These are phyloP conservation scores for Phialemonium atrogriseum DNA, from an alignment of 2,329 filamentous ascomycete genomes.

Conservation along the genomic window DNA sequence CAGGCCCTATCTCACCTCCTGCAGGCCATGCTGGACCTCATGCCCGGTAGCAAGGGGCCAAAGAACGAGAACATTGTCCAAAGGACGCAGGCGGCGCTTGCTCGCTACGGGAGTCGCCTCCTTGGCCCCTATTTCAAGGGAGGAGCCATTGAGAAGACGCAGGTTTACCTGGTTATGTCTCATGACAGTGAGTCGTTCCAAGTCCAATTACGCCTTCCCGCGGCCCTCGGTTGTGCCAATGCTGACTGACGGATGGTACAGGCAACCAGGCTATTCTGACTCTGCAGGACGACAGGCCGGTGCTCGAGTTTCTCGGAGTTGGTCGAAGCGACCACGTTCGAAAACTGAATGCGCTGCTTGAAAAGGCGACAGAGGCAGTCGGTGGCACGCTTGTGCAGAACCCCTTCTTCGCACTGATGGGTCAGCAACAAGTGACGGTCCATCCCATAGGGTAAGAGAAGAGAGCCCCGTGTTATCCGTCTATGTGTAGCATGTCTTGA, in stretches of 20 bases:
- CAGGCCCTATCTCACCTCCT: conserved; percentile 46
- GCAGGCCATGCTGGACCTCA: conserved; percentile 46
- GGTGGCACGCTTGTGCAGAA: conserved; percentile 53
- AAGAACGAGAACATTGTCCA: conserved; percentile 28
- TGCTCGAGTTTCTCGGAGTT: conserved; percentile 52
- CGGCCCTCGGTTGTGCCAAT: conserved; percentile 8
- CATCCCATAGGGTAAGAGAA: conserved; percentile 59
- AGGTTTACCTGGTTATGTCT: conserved; percentile 59
- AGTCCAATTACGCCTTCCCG: no score
- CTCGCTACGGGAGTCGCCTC: conserved; percentile 42
- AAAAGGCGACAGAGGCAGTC: conserved; percentile 45
- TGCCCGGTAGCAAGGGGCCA: conserved; percentile 36
- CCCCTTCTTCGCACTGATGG: conserved; percentile 48
- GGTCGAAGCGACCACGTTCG: conserved; percentile 46
- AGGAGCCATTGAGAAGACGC: conserved; percentile 50
- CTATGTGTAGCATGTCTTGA: no score
- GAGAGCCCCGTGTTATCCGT: no score
- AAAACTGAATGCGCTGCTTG: conserved; percentile 41
- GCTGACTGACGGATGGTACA: conserved; percentile 17
- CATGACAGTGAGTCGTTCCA: conserved; percentile 43
- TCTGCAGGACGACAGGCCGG: conserved; percentile 50
- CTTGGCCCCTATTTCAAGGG: conserved; percentile 48
- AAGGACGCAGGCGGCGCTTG: conserved; percentile 35
- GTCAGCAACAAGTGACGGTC: conserved; percentile 52
- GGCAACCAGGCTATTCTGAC: conserved; percentile 51